Evolutionary conservation across 2,329 filamentous ascomycete genomes (phyloP), one percentile per base, ranked within the genome.

Genomic region (Apiospora sp.): DNA sequence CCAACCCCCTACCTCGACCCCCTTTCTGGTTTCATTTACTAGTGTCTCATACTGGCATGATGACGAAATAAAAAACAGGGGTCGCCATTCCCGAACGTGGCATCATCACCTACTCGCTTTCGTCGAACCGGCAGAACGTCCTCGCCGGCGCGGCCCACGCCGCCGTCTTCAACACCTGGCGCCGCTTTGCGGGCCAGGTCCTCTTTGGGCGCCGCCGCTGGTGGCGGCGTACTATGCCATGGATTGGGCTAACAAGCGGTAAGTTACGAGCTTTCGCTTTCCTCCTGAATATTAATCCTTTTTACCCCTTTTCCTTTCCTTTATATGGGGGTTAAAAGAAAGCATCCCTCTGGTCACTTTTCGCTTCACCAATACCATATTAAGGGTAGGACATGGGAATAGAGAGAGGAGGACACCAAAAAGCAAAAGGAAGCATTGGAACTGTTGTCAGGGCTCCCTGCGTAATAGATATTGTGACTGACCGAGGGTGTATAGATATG

Each of bases 81-180:
- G 54, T 37, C 58, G 58, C 61, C n/a, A 67, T 51, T 19, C 41
- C 24, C 0, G 43, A 61, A 5, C 70, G 70, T 43, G 71, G 71
- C 48, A 72, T 72, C 48, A 72, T 72, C 71, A 72, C 86, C 80
- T 98, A 97, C 86, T 89, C 92, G 77, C 82, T 99, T 78, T 92
- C 94, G 78, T 86, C 93, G 77, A 98, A 99, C 90, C 92, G 93
- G 82, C 96, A 98, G 87, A 92, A 93, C 81, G 93, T 95, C 75
- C 89, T 97, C 77, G 94, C 94, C 76, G 94, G 94, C 79, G 87
- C 92, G 74, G 84, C 89, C 76, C 86, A 96, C 84, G 93, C 92
- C 77, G 96, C 95, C 81, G 86, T 98, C 87, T 98, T 98, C 92
- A 99, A 99, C 90, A 92, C 91, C 79, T 97, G 93, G 90, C 92